Conservation (phyloP, 2,329 filamentous ascomycete genomes). For the Plectosphaerella sp. region DNA sequence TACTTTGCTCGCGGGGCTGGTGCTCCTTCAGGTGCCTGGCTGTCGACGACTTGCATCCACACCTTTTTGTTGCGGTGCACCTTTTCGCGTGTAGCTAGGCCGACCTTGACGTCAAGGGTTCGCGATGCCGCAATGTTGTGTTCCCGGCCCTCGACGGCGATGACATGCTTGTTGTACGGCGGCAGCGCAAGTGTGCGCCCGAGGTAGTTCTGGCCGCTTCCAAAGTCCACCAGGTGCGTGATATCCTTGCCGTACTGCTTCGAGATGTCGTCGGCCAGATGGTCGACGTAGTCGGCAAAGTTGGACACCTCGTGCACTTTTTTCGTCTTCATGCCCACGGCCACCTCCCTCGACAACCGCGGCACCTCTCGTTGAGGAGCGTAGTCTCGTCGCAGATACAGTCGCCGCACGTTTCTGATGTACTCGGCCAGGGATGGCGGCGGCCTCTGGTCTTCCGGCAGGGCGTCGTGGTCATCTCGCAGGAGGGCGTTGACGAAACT, state of each 20-base stretch:
- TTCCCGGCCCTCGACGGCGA: conserved; percentile 85
- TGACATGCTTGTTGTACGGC: conserved; percentile 80
- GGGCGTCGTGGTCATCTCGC: conserved; percentile 61
- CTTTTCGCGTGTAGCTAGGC: conserved; percentile 66
- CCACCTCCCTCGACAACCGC: conserved; percentile 64
- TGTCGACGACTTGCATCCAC: conserved; percentile 51
- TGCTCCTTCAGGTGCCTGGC: conserved; percentile 32
- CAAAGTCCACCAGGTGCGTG: conserved; percentile 91
- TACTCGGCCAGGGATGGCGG: conserved; percentile 65
- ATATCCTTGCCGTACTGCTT: conserved; percentile 51
- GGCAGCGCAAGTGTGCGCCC: conserved; percentile 79
- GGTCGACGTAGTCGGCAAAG: conserved; percentile 80
- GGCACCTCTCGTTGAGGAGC: conserved; percentile 37
- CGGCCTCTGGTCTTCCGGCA: conserved; percentile 24
- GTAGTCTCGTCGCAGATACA: conserved; percentile 64
- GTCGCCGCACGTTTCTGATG: conserved; percentile 63
- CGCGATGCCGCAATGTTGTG: conserved; percentile 84
- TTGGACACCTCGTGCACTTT: conserved; percentile 91
- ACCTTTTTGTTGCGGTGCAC: conserved; percentile 81
- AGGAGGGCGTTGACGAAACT: conserved; percentile 76
- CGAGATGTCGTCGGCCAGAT: conserved; percentile 54
- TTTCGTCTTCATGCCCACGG: conserved; percentile 92
- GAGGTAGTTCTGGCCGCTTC: conserved; percentile 94
- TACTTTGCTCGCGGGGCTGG: conserved; percentile 32
- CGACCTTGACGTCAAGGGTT: conserved; percentile 78